phyloP scores from a whole-genome alignment of 1,284 basidiomycete species.

The Flammula alnicola region DNA sequence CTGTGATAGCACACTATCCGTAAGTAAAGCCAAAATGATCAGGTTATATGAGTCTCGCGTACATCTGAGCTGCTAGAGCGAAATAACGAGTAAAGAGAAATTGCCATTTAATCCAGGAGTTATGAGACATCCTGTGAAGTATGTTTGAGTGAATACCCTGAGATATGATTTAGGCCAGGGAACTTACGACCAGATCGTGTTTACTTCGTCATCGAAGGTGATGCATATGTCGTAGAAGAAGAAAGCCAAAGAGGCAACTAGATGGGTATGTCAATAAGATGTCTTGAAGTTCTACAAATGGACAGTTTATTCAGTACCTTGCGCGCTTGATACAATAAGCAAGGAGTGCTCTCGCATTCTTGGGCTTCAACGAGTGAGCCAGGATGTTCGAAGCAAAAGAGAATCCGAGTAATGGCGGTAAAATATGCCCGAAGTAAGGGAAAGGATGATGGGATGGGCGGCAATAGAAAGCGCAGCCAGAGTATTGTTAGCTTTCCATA shows the following conservation, averaged over 20 bases:
- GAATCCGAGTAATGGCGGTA: conserved; percentile 1
- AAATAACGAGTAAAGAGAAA: conserved; percentile 38
- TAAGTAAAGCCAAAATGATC: not conserved
- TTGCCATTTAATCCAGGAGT: conserved; percentile 33
- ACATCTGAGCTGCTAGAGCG: conserved; percentile 33
- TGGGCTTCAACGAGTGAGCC: not conserved
- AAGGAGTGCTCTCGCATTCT: conserved; percentile 9
- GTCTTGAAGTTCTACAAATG: too few species aligned
- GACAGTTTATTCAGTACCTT: too few species aligned
- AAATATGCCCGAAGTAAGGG: not conserved
- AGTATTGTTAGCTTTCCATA: conserved; percentile 5
- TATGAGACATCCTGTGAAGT: conserved; percentile 28
- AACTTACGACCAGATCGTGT: conserved; percentile 33
- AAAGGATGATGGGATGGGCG: not conserved
- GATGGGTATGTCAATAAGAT: too few species aligned
- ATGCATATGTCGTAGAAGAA: conserved; percentile 36
- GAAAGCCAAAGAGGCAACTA: conserved; percentile 37
- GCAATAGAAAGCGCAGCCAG: conserved; percentile 10
- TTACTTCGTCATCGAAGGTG: conserved; percentile 37
- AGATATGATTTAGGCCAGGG: not conserved
- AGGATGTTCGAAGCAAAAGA: not conserved
- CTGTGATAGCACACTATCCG: conserved; percentile 13
- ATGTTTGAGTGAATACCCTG: not conserved
- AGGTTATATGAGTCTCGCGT: conserved; percentile 7
- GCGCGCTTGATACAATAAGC: conserved; percentile 19